These are phyloP conservation scores for Brassica juncea DNA, from an alignment of 345 rosid genomes.

Conservation along the genomic window DNA sequence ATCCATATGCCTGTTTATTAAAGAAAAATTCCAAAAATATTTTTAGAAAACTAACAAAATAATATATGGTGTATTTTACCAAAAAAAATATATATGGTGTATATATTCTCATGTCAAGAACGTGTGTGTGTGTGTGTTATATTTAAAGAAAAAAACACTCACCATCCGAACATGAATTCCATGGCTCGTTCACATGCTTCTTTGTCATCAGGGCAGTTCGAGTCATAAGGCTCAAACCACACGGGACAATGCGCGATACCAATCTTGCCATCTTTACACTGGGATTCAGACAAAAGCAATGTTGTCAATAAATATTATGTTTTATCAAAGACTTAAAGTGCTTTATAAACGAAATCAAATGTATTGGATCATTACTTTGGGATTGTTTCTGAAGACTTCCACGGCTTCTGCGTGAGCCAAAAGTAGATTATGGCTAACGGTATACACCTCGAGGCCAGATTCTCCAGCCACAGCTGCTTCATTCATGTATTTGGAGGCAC, in stretches of 20 bases:
- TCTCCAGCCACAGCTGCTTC: slow-evolving; percentile 35
- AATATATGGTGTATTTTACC: too few species aligned
- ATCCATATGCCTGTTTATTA: slow-evolving; percentile 38
- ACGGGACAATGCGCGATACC: slow-evolving; percentile 42
- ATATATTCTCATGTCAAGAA: background rate
- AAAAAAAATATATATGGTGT: background rate
- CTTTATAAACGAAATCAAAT: background rate
- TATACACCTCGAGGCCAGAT: slow-evolving; percentile 39
- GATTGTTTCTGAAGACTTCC: slow-evolving; percentile 36
- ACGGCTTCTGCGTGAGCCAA: slow-evolving; percentile 41
- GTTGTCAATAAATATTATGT: slow-evolving; percentile 5
- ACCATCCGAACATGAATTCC: slow-evolving; percentile 46
- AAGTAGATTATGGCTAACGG: slow-evolving; percentile 39
- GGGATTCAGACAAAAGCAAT: slow-evolving; percentile 6
- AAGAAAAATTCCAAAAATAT: background rate
- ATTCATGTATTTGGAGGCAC: slow-evolving; percentile 41
- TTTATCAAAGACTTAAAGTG: background rate
- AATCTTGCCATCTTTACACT: slow-evolving; percentile 45
- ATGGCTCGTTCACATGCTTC: slow-evolving; percentile 41
- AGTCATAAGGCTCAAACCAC: slow-evolving; percentile 44
- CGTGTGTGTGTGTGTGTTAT: background rate
- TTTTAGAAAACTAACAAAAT: background rate
- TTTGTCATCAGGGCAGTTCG: slow-evolving; percentile 27
- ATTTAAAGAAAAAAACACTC: slow-evolving; percentile 3
- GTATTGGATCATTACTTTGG: slow-evolving; percentile 21